These are phyloP conservation scores for Monosporascus sp. DNA, from an alignment of 2,329 filamentous ascomycete species.

Conservation along the genomic window DNA sequence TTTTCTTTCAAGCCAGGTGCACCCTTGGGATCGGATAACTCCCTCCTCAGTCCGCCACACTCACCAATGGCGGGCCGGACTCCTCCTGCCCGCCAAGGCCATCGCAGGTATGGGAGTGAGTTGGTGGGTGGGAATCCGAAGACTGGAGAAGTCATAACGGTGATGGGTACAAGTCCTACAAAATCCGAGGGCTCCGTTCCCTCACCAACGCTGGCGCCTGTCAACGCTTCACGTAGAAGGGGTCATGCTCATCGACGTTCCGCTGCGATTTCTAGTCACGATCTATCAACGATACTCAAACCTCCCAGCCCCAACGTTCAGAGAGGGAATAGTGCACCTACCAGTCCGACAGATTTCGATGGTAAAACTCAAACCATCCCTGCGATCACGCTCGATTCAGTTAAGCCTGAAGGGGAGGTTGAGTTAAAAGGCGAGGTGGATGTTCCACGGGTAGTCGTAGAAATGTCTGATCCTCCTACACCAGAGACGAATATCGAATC, in stretches of 20 bases:
- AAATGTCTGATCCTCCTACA: constrained; percentile 20
- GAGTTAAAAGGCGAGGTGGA: constrained; percentile 23
- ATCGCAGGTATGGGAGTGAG: constrained; percentile 78
- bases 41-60: constrained; percentile 48
- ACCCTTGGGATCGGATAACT: constrained; percentile 14
- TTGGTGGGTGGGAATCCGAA: constrained; percentile 72
- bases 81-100: constrained; percentile 60
- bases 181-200: constrained; percentile 55
- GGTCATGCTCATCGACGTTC: constrained; percentile 80
- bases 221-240: constrained; percentile 49
- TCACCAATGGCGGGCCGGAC: constrained; percentile 34
- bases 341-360: constrained; percentile 51
- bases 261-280: constrained; percentile 75
- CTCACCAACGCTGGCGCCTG: constrained; percentile 49
- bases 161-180: constrained; percentile 65
- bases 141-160: constrained; percentile 51
- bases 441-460: constrained; percentile 8
- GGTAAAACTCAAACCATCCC: constrained; percentile 22
- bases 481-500: constrained; percentile 19
- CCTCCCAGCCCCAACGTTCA: constrained; percentile 48
- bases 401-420: constrained; percentile 11
- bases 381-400: constrained; percentile 6
- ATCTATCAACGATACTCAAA: constrained; percentile 66
- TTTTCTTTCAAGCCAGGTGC: constrained; percentile 53
- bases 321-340: constrained; percentile 58